Evolutionary conservation across 371 early-diverging fungal species (phyloP), one percentile per base, ranked within the genome.

Genomic region (Circinella umbellata): DNA sequence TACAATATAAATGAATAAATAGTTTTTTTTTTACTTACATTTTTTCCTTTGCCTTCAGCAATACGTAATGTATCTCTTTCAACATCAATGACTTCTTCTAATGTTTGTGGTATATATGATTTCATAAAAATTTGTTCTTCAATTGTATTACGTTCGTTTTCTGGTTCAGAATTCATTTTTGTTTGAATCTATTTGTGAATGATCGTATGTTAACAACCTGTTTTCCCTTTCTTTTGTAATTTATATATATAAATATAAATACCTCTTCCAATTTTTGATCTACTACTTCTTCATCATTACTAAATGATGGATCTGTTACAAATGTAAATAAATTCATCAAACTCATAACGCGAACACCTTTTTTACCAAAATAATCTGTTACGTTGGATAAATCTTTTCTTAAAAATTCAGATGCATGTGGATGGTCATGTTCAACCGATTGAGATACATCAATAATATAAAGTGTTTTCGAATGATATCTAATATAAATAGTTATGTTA

Each of bases 371-470:
- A 79, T 92, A 99, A 66, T 94, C 97, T 54, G 94, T 95, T n/a
- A 99, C 92, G 77, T 99, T 99, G 53, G 90, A 80, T 75, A 96
- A 91, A 82, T 99, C 99, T 80, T 95, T 97, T 39, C 98, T 87
- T 66, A 99, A 87, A 78, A 99, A 99, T 72, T 96, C 97, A 38
- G 97, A 88, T 3, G 99, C 98, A 74, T 98, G 95, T n/a, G 99
- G 99, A 78, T 99, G 99, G 76, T 97, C 97, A 75, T 95, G 98
- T 75, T 99, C 99, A 11, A 99, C 99, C 4, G 98, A 96, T 79
- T 99, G 99, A 4, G 99, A 99, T 9, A 99, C 99, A 81, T 99
- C 99, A 74, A 99, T 99, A 51, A 99, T 93, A 67, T 94, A 96
- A 38, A 97, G 80, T 20, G 80, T 82, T 34, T 87, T 83, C 51